Evolutionary conservation across 306 rosid species (phyloP).

Genomic region (Vachellia pachyceras): DNA sequence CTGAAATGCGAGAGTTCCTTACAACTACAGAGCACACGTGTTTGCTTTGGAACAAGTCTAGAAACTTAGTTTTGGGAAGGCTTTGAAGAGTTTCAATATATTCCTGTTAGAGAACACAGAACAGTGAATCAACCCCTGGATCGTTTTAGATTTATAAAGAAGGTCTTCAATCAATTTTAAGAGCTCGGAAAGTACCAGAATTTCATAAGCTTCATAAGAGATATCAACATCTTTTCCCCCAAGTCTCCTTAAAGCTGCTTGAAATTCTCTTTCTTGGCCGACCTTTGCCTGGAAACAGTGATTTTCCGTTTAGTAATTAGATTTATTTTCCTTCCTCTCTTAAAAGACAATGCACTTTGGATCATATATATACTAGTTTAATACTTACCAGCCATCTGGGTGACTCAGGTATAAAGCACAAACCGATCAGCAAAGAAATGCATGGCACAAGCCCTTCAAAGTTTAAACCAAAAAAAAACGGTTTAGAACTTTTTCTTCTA

Average conservation of each 20-base stretch:
- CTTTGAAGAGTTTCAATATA: constrained; percentile 64
- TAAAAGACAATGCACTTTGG: background rate
- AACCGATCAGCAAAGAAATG: too few species aligned
- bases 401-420: constrained; percentile 82
- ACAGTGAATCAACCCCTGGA: constrained; percentile 21
- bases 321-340: constrained; percentile 14
- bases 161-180: background rate
- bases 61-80: constrained; percentile 61
- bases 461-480: constrained; percentile 28
- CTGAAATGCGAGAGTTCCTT: constrained; percentile 40
- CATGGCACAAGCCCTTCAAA: constrained; percentile 76
- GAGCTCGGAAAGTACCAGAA: constrained; percentile 56
- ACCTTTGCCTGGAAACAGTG: constrained; percentile 66
- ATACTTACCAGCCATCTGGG: constrained; percentile 85
- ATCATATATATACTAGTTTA: constrained; percentile 18
- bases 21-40: constrained; percentile 68
- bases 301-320: background rate
- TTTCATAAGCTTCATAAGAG: constrained; percentile 71
- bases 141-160: constrained; percentile 13
- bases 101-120: constrained; percentile 50
- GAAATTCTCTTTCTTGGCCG: constrained; percentile 56
- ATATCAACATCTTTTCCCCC: constrained; percentile 60
- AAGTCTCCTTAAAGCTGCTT: constrained; percentile 65
- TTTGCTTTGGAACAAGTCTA: constrained; percentile 67
- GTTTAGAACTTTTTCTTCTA: constrained; percentile 5